Evolutionary conservation across 805 yeast species (phyloP).

Genomic region (Zygoascus ofunaensis): DNA sequence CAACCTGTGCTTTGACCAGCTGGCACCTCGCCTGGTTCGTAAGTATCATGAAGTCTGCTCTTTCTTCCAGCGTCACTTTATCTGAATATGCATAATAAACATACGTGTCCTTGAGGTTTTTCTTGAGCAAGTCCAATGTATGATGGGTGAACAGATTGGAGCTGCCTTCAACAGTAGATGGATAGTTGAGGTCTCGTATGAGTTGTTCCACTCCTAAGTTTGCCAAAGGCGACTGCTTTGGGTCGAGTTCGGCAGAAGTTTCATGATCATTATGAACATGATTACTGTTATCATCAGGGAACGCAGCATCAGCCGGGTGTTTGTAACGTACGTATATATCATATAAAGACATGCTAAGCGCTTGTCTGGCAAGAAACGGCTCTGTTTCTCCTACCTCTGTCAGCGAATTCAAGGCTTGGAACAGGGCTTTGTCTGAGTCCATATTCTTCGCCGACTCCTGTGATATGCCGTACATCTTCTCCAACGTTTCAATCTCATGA

Average conservation of each 20-base stretch:
- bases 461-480: no score
- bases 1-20: not conserved
- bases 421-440: no score
- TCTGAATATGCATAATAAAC: not conserved
- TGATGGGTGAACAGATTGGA: not conserved
- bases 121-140: not conserved
- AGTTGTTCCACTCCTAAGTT: not conserved
- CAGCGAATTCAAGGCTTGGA: not conserved
- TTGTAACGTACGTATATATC: not conserved
- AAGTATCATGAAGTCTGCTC: not conserved
- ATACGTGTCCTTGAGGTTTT: not conserved
- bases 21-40: not conserved
- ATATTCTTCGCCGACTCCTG: no score
- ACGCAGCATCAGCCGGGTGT: not conserved
- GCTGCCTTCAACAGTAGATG: not conserved
- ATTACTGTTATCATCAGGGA: no score
- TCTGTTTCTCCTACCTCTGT: not conserved
- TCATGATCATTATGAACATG: no score
- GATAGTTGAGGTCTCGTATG: not conserved
- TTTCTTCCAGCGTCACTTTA: not conserved
- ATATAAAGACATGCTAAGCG: not conserved
- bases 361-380: not conserved
- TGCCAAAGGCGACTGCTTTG: not conserved
- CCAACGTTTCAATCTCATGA: no score
- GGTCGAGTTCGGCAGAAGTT: no score